Conservation (phyloP, 345 rosid species). For the Pugionium dolabratum region DNA sequence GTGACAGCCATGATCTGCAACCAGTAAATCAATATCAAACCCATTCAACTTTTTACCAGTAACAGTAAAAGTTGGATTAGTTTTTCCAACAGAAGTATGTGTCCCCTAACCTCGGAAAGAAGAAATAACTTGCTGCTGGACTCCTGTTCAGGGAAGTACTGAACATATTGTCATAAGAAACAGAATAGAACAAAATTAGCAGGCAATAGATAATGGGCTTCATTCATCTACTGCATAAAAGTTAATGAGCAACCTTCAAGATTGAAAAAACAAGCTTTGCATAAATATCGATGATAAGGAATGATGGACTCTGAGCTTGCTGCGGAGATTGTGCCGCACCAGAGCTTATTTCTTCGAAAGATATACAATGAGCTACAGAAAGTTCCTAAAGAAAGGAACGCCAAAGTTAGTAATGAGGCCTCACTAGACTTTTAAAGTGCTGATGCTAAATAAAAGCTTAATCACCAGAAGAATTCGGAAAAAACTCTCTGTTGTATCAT, state of each 20-base stretch:
- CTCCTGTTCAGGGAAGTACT: conserved; percentile 76
- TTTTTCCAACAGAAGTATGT: background rate
- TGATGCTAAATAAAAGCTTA: background rate
- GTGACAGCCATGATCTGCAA: conserved; percentile 70
- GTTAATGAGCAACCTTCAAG: conserved; percentile 61
- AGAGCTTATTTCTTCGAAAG: conserved; percentile 67
- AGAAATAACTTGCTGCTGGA: conserved; percentile 59
- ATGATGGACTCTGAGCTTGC: conserved; percentile 68
- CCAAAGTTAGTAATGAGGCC: conserved; percentile 1
- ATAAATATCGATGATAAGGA: conserved; percentile 83
- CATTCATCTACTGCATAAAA: background rate
- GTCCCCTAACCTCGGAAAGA: conserved; percentile 60
- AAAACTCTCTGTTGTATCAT: conserved; percentile 81
- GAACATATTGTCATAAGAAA: conserved; percentile 14
- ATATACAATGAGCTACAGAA: conserved; percentile 80
- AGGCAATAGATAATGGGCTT: conserved; percentile 13
- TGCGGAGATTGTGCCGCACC: conserved; percentile 63
- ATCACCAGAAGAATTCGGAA: conserved; percentile 71
- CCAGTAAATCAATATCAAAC: conserved; percentile 21
- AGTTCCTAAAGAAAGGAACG: conserved; percentile 55
- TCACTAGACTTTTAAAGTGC: background rate
- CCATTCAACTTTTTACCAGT: background rate
- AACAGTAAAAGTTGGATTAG: background rate
- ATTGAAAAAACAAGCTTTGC: conserved; percentile 77
- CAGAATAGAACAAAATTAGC: conserved; percentile 41